A percentile compares a stretch with the other conserved stretches of the same genome.
Conservation (phyloP, 2,329 filamentous ascomycete genomes). For the Stemphylium beticola region DNA sequence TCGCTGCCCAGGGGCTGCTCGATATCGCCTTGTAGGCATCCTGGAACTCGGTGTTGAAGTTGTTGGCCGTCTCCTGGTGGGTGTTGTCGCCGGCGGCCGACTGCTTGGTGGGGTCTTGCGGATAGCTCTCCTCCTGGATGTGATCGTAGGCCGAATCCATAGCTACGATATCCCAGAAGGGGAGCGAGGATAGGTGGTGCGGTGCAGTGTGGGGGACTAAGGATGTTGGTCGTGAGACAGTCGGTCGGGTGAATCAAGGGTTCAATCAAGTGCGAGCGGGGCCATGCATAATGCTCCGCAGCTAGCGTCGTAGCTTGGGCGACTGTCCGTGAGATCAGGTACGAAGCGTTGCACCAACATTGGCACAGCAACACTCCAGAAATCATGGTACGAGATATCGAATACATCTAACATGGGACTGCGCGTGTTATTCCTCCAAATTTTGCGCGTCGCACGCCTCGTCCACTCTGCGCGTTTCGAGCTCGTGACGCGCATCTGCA, state of each 20-base stretch:
- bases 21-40: conserved; percentile 96
- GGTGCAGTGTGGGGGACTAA: conserved; percentile 14
- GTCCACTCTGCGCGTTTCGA: too few relatives aligned
- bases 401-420: too few relatives aligned
- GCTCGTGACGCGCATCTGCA: too few relatives aligned
- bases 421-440: too few relatives aligned
- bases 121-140: conserved; percentile 80
- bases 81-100: conserved; percentile 54
- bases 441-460: too few relatives aligned
- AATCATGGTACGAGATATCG: not conserved
- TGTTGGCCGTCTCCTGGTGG: conserved; percentile 45
- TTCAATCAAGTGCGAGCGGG: conserved; percentile 13
- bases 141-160: conserved; percentile 99
- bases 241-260: conserved; percentile 15
- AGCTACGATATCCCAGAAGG: conserved; percentile 10
- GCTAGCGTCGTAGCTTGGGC: conserved; percentile 19
- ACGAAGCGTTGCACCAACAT: conserved; percentile 9
- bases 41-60: conserved; percentile 86
- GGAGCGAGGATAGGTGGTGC: not conserved
- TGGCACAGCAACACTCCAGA: not conserved
- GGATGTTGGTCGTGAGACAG: conserved; percentile 12
- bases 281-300: conserved; percentile 23
- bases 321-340: conserved; percentile 11
- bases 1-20: conserved; percentile 86
- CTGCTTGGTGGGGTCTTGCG: conserved; percentile 57